Evolutionary conservation across 2,329 filamentous ascomycete genomes (phyloP).

Genomic region (Cladosporium sp.): DNA sequence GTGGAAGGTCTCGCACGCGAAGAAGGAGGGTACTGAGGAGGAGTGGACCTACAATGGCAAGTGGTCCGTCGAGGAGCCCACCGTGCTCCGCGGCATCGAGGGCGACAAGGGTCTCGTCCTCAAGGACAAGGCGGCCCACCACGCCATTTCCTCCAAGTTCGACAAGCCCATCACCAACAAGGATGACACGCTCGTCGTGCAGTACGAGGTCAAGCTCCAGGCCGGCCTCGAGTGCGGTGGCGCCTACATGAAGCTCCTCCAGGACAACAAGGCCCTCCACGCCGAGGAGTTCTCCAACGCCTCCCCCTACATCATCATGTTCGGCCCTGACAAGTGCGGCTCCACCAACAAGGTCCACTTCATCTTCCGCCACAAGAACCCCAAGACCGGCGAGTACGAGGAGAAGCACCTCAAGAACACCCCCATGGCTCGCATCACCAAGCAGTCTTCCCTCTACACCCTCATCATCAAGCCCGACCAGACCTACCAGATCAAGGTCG

Average conservation of each 20-base stretch:
- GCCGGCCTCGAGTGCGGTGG: slow-evolving; percentile 95
- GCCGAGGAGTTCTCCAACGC: slow-evolving; percentile 96
- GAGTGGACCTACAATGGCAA: slow-evolving; percentile 97
- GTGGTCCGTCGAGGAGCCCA: slow-evolving; percentile 94
- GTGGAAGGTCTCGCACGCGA: slow-evolving; percentile 93
- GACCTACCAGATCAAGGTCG: slow-evolving; percentile 86
- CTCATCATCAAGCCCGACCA: slow-evolving; percentile 95
- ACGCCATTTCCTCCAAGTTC: slow-evolving; percentile 99
- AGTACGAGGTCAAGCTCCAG: slow-evolving; percentile 99
- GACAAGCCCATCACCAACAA: slow-evolving; percentile 94
- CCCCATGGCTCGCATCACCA: slow-evolving; percentile 79
- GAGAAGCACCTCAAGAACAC: slow-evolving; percentile 94
- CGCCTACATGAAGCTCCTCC: slow-evolving; percentile 97
- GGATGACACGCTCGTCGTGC: slow-evolving; percentile 91
- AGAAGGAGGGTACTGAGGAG: slow-evolving; percentile 83
- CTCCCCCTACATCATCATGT: slow-evolving; percentile 99
- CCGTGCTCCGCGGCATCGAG: slow-evolving; percentile 82
- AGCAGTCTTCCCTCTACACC: slow-evolving; percentile 92
- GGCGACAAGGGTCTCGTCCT: slow-evolving; percentile 95
- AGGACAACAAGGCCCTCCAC: slow-evolving; percentile 95
- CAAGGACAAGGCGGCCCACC: slow-evolving; percentile 96
- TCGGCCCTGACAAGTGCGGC: slow-evolving; percentile 98
- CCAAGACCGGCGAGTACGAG: slow-evolving; percentile 98
- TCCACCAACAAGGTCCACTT: slow-evolving; percentile 96
- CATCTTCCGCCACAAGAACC: slow-evolving; percentile 99